These are phyloP conservation scores for Elaeis oleifera DNA, from an alignment of 202 grass and related monocot genomes.

Conservation along the genomic window DNA sequence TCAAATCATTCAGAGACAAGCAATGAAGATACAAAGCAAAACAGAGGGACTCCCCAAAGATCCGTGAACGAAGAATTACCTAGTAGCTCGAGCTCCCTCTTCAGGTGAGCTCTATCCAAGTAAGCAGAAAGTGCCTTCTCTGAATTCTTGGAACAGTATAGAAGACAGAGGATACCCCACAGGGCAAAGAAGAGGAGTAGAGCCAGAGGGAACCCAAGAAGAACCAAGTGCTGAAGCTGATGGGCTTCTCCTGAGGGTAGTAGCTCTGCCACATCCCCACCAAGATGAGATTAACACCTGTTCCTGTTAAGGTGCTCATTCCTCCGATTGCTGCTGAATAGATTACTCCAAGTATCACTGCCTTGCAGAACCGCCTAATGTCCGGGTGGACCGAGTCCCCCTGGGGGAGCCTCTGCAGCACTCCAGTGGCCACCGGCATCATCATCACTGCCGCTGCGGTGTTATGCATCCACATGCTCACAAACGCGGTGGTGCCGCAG, in stretches of 20 bases:
- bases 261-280: slow-evolving; percentile 14
- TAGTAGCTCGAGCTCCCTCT: slow-evolving; percentile 8
- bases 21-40: no score
- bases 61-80: not conserved
- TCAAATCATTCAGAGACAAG: no score
- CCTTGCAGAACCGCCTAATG: slow-evolving; percentile 48
- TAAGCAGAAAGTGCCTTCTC: not conserved
- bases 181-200: slow-evolving; percentile 11
- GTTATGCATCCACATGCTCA: slow-evolving; percentile 99
- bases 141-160: slow-evolving; percentile 4
- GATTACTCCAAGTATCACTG: slow-evolving; percentile 70
- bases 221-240: slow-evolving; percentile 19
- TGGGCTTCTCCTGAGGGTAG: slow-evolving; percentile 6
- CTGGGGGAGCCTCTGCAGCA: slow-evolving; percentile 54
- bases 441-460: slow-evolving; percentile 81
- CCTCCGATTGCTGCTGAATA: slow-evolving; percentile 75
- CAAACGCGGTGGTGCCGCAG: slow-evolving; percentile 60
- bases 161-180: slow-evolving; percentile 13
- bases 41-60: no score
- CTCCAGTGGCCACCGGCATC: slow-evolving; percentile 81
- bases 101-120: slow-evolving; percentile 11
- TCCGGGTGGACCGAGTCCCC: slow-evolving; percentile 20
- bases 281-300: slow-evolving; percentile 13
- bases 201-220: slow-evolving; percentile 3
- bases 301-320: slow-evolving; percentile 25